Conservation (phyloP, 2,329 filamentous ascomycete genomes). For the Talaromyces sp. region DNA sequence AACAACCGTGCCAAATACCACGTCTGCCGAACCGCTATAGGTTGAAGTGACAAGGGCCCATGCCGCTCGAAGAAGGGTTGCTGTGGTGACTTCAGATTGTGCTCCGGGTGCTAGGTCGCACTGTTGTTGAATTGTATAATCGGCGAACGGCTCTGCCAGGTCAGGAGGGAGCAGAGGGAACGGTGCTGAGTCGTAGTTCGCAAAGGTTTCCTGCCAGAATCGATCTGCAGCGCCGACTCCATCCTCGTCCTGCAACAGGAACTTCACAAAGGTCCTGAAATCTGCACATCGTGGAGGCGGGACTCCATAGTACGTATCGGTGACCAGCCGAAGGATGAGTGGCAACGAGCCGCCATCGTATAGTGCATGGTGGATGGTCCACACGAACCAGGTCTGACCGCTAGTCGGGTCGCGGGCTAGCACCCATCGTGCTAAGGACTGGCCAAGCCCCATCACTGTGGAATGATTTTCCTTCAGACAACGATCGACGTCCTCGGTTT, state of each 20-base stretch:
- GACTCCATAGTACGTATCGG: background rate
- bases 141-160: too few species aligned
- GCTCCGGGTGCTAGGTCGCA: too few species aligned
- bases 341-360: background rate
- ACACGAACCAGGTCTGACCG: background rate
- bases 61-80: background rate
- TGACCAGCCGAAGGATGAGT: background rate
- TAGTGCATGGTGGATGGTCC: slow-evolving; percentile 8
- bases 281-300: too few species aligned
- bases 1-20: background rate
- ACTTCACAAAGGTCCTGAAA: background rate
- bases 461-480: background rate
- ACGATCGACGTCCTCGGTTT: too few species aligned
- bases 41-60: background rate
- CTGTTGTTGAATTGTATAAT: too few species aligned
- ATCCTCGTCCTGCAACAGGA: background rate
- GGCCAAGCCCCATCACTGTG: background rate
- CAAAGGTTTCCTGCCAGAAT: background rate
- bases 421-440: background rate
- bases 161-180: background rate
- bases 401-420: background rate
- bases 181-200: background rate
- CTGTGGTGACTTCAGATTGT: background rate
- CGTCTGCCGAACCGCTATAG: background rate
- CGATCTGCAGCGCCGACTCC: background rate